Evolutionary conservation across 2,329 filamentous ascomycete species (phyloP).

Genomic region (Epichloe gansuensis): DNA sequence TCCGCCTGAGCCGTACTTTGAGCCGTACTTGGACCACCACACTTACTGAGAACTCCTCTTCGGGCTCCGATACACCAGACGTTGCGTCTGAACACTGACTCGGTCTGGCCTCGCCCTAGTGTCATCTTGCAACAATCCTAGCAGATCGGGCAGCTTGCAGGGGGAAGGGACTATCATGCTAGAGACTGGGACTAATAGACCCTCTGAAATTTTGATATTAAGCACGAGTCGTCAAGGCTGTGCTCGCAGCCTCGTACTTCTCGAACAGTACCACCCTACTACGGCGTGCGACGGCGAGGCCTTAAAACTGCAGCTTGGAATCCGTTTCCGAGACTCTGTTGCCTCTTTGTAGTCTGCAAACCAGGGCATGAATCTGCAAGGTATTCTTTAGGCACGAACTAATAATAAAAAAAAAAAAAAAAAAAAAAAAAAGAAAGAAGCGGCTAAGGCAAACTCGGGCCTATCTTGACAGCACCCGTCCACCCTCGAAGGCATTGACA

Average conservation of each 20-base stretch:
- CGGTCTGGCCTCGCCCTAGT: slow-evolving; percentile 20
- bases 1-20: background rate
- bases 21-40: background rate
- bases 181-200: slow-evolving; percentile 22
- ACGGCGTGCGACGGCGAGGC: slow-evolving; percentile 10
- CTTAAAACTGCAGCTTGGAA: background rate
- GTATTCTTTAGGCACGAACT: slow-evolving; percentile 1
- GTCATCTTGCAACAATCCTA: slow-evolving; percentile 20
- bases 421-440: background rate
- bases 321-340: background rate
- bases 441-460: slow-evolving; percentile 2
- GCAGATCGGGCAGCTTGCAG: slow-evolving; percentile 20
- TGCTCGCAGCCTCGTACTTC: slow-evolving; percentile 22
- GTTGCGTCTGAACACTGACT: slow-evolving; percentile 9
- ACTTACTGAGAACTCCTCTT: background rate
- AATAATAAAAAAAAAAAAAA: too few species aligned
- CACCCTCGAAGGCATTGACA: background rate
- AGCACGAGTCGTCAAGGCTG: slow-evolving; percentile 23
- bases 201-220: slow-evolving; percentile 26
- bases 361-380: background rate
- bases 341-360: background rate
- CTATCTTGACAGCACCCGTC: slow-evolving; percentile 8
- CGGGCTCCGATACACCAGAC: slow-evolving; percentile 1
- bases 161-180: slow-evolving; percentile 28
- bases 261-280: slow-evolving; percentile 2